Conservation (phyloP, 1,284 basidiomycete genomes). For the Leucoagaricus sp. region DNA sequence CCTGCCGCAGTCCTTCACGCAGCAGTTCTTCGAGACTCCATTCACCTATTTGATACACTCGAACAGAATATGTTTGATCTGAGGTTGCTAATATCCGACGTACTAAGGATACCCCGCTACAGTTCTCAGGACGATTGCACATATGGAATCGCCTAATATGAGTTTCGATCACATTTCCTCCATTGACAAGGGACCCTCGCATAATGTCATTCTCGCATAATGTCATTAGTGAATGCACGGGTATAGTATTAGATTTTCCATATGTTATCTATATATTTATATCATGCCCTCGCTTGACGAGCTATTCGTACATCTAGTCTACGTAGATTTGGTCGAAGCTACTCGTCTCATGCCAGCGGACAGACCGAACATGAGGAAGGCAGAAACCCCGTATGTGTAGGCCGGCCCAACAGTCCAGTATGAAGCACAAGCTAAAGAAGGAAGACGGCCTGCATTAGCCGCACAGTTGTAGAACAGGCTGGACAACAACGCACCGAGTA, state of each 20-base stretch:
- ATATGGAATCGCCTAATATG: neutral
- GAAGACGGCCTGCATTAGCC: too few relatives aligned
- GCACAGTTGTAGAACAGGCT: slow-evolving; percentile 1
- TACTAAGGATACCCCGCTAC: slow-evolving; percentile 11
- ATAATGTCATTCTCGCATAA: too few relatives aligned
- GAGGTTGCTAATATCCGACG: slow-evolving; percentile 3
- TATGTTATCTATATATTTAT: slow-evolving; percentile 7
- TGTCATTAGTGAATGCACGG: slow-evolving; percentile 11
- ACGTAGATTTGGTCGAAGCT: slow-evolving; percentile 33
- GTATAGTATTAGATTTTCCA: slow-evolving; percentile 5
- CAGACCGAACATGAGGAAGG: slow-evolving; percentile 62
- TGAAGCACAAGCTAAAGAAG: slow-evolving; percentile 67
- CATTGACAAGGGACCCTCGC: slow-evolving; percentile 1
- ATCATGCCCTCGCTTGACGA: slow-evolving; percentile 6
- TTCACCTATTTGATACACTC: neutral
- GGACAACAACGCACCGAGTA: slow-evolving; percentile 60
- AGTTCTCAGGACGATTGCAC: slow-evolving; percentile 1
- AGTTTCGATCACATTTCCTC: neutral
- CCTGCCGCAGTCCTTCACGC: slow-evolving; percentile 6
- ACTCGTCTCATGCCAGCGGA: slow-evolving; percentile 53
- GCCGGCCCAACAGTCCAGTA: slow-evolving; percentile 88
- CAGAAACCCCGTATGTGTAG: slow-evolving; percentile 69
- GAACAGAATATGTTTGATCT: neutral
- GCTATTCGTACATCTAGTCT: slow-evolving; percentile 16
- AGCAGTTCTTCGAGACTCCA: neutral